phyloP scores from a whole-genome alignment of 176 grass and related monocot species.

The Lolium perenne region DNA sequence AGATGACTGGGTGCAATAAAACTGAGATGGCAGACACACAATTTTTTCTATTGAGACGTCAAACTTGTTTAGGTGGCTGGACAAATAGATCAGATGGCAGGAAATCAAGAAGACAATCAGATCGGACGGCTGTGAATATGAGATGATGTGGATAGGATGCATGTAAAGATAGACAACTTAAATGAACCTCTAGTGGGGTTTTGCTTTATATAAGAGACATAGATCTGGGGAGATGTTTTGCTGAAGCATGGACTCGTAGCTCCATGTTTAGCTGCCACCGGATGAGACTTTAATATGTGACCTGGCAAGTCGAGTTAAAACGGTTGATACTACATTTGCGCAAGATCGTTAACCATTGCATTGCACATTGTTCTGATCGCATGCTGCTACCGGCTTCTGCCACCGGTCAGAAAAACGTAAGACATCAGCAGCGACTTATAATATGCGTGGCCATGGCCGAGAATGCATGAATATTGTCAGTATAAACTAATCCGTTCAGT shows the following conservation, averaged over 20 bases:
- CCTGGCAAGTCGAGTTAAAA: not conserved
- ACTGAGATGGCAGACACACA: no score
- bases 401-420: not conserved
- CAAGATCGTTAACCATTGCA: not conserved
- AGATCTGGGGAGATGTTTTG: not conserved
- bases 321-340: not conserved
- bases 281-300: not conserved
- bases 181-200: no score
- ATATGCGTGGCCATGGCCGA: not conserved
- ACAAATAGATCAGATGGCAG: no score
- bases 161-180: no score
- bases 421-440: not conserved
- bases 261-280: not conserved
- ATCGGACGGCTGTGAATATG: no score
- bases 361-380: not conserved
- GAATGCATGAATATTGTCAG: slow-evolving; percentile 9
- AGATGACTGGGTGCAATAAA: no score
- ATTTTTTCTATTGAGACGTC: no score
- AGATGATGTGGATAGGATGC: no score
- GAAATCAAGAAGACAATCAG: no score
- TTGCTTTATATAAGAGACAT: not conserved
- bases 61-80: no score
- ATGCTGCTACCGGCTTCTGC: not conserved
- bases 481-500: not conserved
- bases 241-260: not conserved